Evolutionary conservation across 129 eudicot genomes (phyloP), one percentile per base, ranked within the genome.

Genomic region (Flaveria ramosissima): DNA sequence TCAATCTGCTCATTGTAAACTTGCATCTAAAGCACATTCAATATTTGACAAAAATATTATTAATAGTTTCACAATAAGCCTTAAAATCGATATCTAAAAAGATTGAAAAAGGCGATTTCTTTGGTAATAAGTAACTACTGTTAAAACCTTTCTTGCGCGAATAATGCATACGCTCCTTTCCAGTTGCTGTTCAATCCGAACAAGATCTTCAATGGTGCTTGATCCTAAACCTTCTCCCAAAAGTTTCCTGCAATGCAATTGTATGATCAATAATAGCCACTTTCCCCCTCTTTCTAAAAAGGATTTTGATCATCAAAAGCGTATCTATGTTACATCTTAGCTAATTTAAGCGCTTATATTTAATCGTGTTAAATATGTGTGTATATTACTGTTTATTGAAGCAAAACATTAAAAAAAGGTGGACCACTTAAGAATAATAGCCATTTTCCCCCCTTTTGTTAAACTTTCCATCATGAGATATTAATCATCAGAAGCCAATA

Each of bases 141-240:
- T 57, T 10, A 42, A 62, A 65, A 90, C 97, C 97, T 91, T 94
- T 86, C 93, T 83, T 20, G 96, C 93, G 41, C 98, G 87, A 41
- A 93, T 74, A 53, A 48, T 87, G 80, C 59, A 19, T 60, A 84
- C 96, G 51, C 98, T 89, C 64, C 83, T 83, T 73, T 91, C 97
- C 48, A 91, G 71, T 82, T 94, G 98, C 11, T 79, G 87, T 72
- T 94, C 98, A 17, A 94, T 67, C 79, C 86, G 85, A 48, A 85
- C 83, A 47, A 94, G 88, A 69, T 94, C 97, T 71, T 87, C 96
- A 72, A 91, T 52, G 71, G 74, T 66, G 96, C 96, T 89, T 75
- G 90, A 60, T 41, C 88, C 87, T 73, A 91, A 32, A 13, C 91
- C 85, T 85, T 94, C 97, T 46, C 98, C 98, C 78, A 94, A 80